phyloP scores from a whole-genome alignment of 2,329 filamentous ascomycete genomes.

The Cladorrhinum sp. region DNA sequence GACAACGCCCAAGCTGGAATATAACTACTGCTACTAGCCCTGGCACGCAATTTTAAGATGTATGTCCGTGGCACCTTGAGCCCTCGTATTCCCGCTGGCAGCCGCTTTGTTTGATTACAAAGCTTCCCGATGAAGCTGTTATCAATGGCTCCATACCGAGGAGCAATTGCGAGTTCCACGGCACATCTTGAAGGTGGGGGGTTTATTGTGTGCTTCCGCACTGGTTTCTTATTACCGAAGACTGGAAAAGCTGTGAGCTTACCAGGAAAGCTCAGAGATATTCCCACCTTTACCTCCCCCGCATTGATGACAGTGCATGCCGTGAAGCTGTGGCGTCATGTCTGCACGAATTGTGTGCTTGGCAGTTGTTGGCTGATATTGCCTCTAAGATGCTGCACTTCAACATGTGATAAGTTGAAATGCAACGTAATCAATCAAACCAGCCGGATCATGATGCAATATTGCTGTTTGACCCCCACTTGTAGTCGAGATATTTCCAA shows the following conservation, averaged over 20 bases:
- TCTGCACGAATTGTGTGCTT: constrained; percentile 7
- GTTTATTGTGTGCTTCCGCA: neutral
- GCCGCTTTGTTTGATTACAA: constrained; percentile 10
- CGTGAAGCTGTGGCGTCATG: neutral
- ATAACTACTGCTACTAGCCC: neutral
- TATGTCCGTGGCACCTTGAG: neutral
- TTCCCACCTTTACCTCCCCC: neutral
- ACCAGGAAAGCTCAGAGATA: neutral
- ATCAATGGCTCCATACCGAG: constrained; percentile 21
- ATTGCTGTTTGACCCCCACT: neutral
- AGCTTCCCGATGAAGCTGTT: constrained; percentile 9
- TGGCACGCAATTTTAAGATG: neutral
- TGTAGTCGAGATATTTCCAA: too few species aligned
- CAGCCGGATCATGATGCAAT: neutral
- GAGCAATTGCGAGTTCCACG: constrained; percentile 12
- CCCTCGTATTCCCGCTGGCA: neutral
- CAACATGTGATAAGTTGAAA: neutral
- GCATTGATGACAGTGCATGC: neutral
- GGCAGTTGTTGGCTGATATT: neutral
- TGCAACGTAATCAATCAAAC: neutral
- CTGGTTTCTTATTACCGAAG: neutral
- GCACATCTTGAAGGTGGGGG: neutral
- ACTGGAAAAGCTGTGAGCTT: neutral
- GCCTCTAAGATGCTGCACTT: neutral
- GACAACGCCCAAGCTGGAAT: too few species aligned